These are phyloP conservation scores for Veloporphyrellus conicus DNA, from an alignment of 1,284 basidiomycete species.

Conservation along the genomic window DNA sequence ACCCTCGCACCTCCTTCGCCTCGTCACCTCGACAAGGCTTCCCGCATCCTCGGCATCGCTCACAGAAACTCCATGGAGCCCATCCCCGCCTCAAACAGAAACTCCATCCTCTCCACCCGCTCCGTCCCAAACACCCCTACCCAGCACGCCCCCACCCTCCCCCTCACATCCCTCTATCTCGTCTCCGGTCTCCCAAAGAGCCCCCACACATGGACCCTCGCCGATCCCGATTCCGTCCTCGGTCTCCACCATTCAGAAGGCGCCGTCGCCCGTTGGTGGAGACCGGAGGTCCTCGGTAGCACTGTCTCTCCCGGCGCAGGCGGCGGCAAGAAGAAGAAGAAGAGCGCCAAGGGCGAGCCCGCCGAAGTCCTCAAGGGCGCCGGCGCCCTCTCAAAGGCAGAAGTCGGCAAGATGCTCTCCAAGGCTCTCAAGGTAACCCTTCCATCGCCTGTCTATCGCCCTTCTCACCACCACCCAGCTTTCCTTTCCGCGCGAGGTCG, in stretches of 20 bases:
- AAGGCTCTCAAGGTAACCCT: conserved; percentile 78
- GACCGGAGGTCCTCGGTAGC: conserved; percentile 88
- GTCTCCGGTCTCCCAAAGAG: conserved; percentile 81
- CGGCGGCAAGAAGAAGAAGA: conserved; percentile 53
- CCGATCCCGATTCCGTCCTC: conserved; percentile 81
- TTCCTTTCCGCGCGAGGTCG: conserved; percentile 88
- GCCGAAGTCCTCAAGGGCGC: conserved; percentile 65
- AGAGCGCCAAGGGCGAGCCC: conserved; percentile 54
- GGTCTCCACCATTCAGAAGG: conserved; percentile 83
- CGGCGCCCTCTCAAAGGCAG: conserved; percentile 73
- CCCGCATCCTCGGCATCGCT: conserved; percentile 66
- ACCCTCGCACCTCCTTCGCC: background rate
- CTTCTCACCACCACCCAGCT: conserved; percentile 43
- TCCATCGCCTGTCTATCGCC: conserved; percentile 1
- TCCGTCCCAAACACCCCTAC: conserved; percentile 58
- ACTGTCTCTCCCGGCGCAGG: conserved; percentile 82
- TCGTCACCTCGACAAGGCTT: conserved; percentile 52
- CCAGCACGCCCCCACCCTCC: conserved; percentile 57
- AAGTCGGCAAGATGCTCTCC: conserved; percentile 82
- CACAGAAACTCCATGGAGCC: conserved; percentile 76
- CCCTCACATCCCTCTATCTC: conserved; percentile 78
- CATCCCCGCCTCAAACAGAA: conserved; percentile 67
- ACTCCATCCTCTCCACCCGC: conserved; percentile 71
- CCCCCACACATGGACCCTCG: conserved; percentile 89
- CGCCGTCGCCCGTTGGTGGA: conserved; percentile 89